Base-by-base conservation (phyloP, 257 asterid genomes). In the Nicotiana benthamiana region DNA sequence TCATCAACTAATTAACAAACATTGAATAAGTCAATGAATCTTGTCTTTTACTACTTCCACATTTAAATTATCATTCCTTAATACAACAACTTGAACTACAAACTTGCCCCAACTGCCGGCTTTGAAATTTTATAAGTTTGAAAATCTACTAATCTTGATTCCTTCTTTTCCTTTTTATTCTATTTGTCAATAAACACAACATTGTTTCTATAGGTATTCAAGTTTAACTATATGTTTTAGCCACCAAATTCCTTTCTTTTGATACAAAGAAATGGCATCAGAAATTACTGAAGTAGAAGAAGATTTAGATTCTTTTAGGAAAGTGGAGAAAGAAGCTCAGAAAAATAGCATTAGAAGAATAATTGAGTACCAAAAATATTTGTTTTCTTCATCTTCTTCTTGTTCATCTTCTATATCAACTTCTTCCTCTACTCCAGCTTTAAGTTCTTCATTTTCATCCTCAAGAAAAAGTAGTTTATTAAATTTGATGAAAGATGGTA, bases 401-500 rank as follows among this genome's bases (percentile, higher is more conserved):
- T 70, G 88, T n/a, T 86, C 91, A 22, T 75, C 85, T 22, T 75
- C 82, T 65, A 82, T 86, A 0, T 82, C 28, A 0, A 82, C 86
- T 15, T 83, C 86, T 2, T 79, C 86, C 20, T 86, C 91, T 0
- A 84, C 51, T 52, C 84, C 85, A 27, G 75, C 89, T 20, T 86
- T 91, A 26, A 77, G 83, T 27, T 80, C 82, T 40, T 87, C 89
- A 1, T 82, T 77, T 43, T 59, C 87, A 67, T 84, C 88, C 3
- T 27, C 91, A 0, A 79, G 84, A 7, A 89, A 82, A 79, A 86
- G 87, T 78, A 89, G 74, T 75, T 80, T 93, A 20, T 53, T 93
- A 52, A 90, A 87, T 57, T 79, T 93, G 76, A 92, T 93, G 97
- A 90, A 84, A 82, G 91, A 75, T 64, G 97, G 97, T 6, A 92